Percentiles rank a stretch among this genome's conserved stretches.
Evolutionary conservation across 441 rosid species (phyloP).

Genomic region (Croton laevigatus): DNA sequence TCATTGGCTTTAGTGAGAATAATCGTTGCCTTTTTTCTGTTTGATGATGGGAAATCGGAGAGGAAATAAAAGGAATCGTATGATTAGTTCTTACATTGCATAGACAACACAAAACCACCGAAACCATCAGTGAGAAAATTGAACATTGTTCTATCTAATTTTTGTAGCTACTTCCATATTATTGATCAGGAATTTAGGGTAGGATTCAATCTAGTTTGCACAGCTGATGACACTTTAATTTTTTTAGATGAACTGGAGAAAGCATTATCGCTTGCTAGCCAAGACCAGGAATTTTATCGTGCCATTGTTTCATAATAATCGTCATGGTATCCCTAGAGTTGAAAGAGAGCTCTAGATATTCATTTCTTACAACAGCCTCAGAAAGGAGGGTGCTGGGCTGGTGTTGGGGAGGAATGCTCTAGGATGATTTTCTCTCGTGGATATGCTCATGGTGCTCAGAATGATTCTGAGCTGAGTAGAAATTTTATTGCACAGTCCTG

Average conservation of each 20-base stretch:
- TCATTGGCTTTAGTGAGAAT: neutral
- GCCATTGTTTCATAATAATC: neutral
- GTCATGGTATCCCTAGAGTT: neutral
- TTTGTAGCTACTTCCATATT: neutral
- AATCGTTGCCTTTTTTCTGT: neutral
- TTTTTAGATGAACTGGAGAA: constrained; percentile 19
- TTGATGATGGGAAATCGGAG: neutral
- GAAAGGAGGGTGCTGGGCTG: neutral
- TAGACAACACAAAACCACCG: neutral
- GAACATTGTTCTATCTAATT: neutral
- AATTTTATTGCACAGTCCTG: constrained; percentile 60
- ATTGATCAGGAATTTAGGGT: neutral
- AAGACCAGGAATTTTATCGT: neutral
- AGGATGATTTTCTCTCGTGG: constrained; percentile 24
- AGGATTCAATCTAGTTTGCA: neutral
- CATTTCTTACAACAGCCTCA: neutral
- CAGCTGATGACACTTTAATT: neutral
- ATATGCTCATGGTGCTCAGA: constrained; percentile 23
- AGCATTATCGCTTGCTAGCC: constrained; percentile 18
- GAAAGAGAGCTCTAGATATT: neutral
- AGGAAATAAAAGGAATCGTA: neutral
- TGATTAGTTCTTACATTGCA: neutral
- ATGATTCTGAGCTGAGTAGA: constrained; percentile 41
- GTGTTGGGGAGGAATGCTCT: neutral
- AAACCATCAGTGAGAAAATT: neutral